Evolutionary conservation across 305 asterid species (phyloP).

Genomic region (Rubia peregrina): DNA sequence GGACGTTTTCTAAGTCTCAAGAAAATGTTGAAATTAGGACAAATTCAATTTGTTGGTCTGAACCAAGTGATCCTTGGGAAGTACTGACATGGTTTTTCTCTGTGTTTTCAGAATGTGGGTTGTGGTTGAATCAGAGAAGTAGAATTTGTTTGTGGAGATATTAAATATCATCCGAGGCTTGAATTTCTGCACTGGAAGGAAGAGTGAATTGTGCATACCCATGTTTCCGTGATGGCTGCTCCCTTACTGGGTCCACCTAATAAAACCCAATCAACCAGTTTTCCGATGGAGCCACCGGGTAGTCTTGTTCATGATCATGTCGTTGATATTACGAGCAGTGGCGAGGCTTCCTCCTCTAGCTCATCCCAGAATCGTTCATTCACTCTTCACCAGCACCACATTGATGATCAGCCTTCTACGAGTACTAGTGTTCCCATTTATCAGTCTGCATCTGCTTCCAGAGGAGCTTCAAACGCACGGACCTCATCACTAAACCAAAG

Average conservation of each 20-base stretch:
- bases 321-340: constrained; percentile 57
- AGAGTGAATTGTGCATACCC: constrained; percentile 22
- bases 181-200: neutral
- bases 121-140: neutral
- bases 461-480: constrained; percentile 47
- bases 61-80: neutral
- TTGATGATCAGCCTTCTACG: constrained; percentile 58
- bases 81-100: neutral
- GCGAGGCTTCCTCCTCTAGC: constrained; percentile 51
- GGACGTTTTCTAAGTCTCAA: neutral
- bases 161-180: neutral
- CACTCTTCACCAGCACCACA: constrained; percentile 39
- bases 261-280: constrained; percentile 43
- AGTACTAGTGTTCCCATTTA: constrained; percentile 46
- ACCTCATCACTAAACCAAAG: constrained; percentile 54
- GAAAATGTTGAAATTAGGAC: neutral
- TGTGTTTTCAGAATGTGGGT: neutral
- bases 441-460: constrained; percentile 45
- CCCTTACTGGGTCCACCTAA: constrained; percentile 51
- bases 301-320: constrained; percentile 38
- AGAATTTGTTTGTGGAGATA: neutral
- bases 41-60: neutral
- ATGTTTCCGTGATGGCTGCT: constrained; percentile 57
- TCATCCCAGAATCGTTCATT: constrained; percentile 44
- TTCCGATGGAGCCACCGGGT: constrained; percentile 59